Base-by-base conservation (phyloP, 768 basidiomycete species). In the Rhizopogon vesiculosus region DNA sequence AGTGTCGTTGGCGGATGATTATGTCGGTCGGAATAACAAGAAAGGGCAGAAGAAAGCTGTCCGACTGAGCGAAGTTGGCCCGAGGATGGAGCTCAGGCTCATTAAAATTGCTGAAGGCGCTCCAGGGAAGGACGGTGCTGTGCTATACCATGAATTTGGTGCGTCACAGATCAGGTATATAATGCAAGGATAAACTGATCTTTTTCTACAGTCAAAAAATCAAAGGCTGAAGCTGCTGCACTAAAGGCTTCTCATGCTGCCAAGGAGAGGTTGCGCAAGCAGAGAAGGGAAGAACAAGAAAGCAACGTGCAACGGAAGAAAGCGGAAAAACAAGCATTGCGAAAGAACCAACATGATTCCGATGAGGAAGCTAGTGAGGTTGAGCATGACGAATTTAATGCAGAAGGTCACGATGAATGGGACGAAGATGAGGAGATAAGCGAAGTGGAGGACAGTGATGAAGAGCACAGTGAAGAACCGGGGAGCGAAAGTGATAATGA, bases 111-210 rank as follows among this genome's bases (percentile, higher is more conserved):
- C 86, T 16, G 96, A 98, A 69, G 96, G 97, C 22, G 76, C 91
- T 16, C 94, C 95, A 5, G 97, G 95, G 13, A 95, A 87, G 63
- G 93, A 96, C 70, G 93, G 97, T 6, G 84, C 81, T 59, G 92
- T 98, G 1, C 87, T 99, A 41, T 97, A 89, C 75, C 97, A 99
- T 68, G 87, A 91, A 72, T 90, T 97, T 64, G 89, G 96, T 93
- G 63, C 62, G 90, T 77, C 3, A 38, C 42, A 42, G 60, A 18
- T 31, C 28, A 46, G 8, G 31, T 53, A 50, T 54, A 19, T 53
- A 33, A 22, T 48, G 38, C 29, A n/a, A 41, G 3, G 45, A 40
- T 49, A 58, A 57, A 35, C 16, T 56, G 38, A 43, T 55, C 29
- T 9, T 28, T 31, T 15, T 35, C 51, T 56, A 12, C 67, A 97